Evolutionary conservation across 768 basidiomycete species (phyloP), one percentile per base, ranked within the genome.

Genomic region (Terana coerulea): DNA sequence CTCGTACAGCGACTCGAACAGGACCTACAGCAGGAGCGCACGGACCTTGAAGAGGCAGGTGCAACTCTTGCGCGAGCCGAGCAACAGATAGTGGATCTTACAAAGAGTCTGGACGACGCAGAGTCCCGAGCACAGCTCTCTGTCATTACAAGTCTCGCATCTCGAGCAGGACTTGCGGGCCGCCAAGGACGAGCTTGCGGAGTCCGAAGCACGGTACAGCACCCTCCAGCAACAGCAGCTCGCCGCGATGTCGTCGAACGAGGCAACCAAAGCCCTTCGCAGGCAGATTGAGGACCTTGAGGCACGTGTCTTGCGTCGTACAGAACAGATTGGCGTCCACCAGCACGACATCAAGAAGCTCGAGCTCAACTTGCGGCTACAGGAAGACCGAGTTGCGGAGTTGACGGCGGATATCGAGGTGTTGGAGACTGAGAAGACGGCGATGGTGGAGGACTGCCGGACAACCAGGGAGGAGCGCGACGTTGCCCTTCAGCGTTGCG

Each of bases 401-500:
- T 77, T 88, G 78, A 83, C 77, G 2, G 65, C 63, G 15, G 90
- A 92, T 59, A 64, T 89, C 51, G 88, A 88, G 60, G 77, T 77
- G 54, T 70, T 83, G 52, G 72, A 69, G 19, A 75, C 80, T 4
- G 79, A 90, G 71, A 88, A 85, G 64, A 80, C 81, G 50, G 83
- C 86, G 1, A 88, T 92, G 86, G 79, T 91, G 0, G 88, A 91
- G 55, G 90, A 92, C 61, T 91, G 90, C 59, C 83, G 84, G 3
- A 81, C 84, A 49, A 88, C 87, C 2, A 74, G 90, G 47, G 84
- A 84, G 49, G 79, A 84, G 19, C 75, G 90, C 30, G 85, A 92
- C 64, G 75, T 75, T 22, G 85, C 88, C 4, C 63, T 83, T 36
- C 60, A 63, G 48, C 71, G 69, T 52, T 64, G 77, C 24, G 90